These are phyloP conservation scores for Trichophyton schoenleinii DNA, from an alignment of 2,329 filamentous ascomycete genomes.

Conservation along the genomic window DNA sequence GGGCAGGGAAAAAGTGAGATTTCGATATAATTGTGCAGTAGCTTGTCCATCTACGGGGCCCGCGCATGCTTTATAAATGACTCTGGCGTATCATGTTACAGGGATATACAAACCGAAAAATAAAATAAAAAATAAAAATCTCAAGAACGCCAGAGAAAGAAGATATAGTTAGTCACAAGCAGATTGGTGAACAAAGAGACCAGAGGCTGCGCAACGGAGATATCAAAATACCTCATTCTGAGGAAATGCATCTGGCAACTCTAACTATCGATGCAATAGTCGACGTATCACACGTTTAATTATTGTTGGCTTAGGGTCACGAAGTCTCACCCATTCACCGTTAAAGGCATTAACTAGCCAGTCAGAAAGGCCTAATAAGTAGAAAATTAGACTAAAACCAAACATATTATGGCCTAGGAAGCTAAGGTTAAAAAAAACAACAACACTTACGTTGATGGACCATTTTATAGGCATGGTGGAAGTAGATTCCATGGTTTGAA, in stretches of 20 bases:
- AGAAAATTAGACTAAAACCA: neutral
- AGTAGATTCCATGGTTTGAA: conserved; percentile 87
- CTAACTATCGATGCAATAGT: neutral
- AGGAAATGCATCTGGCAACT: neutral
- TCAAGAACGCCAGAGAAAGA: neutral
- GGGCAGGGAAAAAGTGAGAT: neutral
- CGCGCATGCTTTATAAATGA: neutral
- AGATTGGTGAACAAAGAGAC: neutral
- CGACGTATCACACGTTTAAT: conserved; percentile 14
- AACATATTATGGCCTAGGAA: neutral
- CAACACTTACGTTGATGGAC: conserved; percentile 75
- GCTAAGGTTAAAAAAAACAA: neutral
- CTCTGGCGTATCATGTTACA: neutral
- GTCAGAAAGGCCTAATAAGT: conserved; percentile 38
- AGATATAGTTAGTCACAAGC: no score
- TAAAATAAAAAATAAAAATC: neutral
- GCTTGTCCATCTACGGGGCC: neutral
- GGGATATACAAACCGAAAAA: neutral
- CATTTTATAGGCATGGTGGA: conserved; percentile 81
- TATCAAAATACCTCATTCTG: neutral
- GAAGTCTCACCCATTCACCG: conserved; percentile 68
- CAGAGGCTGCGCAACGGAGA: neutral
- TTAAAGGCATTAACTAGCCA: conserved; percentile 98
- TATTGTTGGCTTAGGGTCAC: conserved; percentile 33
- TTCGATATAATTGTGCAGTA: neutral